Evolutionary conservation across 768 basidiomycete species (phyloP), one percentile per base, ranked within the genome.

Genomic region (Trametes sanguinea): DNA sequence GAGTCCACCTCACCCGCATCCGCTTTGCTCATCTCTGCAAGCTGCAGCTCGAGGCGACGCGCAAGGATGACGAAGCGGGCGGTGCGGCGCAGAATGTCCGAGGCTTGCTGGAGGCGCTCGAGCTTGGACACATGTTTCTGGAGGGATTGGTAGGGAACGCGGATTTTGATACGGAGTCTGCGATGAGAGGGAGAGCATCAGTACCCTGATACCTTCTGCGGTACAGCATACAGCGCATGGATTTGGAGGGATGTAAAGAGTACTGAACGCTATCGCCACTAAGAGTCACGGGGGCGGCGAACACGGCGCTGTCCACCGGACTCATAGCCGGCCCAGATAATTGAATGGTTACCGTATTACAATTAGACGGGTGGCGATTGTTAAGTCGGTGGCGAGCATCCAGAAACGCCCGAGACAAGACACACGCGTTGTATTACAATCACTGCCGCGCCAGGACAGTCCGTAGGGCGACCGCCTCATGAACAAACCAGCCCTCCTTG

Each of bases 131-230:
- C 92, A 66, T 89, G 83, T 0, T 79, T 73, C 53, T 89, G 83
- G 0, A 99, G 81, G 27, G 85, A 83, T 54, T 86, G 82, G 69
- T 96, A 92, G 0, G 97, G 97, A 0, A 84, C 76, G 51, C 92
- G 87, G 47, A 99, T 90, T 77, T 97, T 98, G 60, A 79, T 77
- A 29, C 91, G 88, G 13, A 99, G 81, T 68, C 95, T 93, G 67
- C 60, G 47, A 10, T 45, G 64, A 54, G 62, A 37, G 68, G 61
- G 4, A 50, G 10, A 46, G 30, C 29, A 51, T 63, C 58, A 68
- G 11, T 62, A 14, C 33, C 8, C 13, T 3, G n/a, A 1, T 54
- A 37, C 33, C 9, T 10, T 8, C 42, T 43, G 7, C 5, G 7
- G 10, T 5, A 43, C 13, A 8, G 13, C 42, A n/a, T 13, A 16